Base-by-base conservation (phyloP, 345 rosid species). In the Noccaea caerulescens region DNA sequence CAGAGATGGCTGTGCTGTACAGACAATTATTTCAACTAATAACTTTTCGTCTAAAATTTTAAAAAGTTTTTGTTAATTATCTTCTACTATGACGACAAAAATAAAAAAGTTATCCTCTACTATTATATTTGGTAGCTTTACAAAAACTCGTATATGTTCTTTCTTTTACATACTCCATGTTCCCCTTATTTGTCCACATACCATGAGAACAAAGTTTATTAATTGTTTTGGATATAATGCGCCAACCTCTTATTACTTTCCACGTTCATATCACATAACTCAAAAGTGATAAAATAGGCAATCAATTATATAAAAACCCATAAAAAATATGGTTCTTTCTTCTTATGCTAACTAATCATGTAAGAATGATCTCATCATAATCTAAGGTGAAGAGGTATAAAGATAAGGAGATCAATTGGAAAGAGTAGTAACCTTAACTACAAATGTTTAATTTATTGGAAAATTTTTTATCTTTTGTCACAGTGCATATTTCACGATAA, bases 1-100 rank as follows among this genome's bases (percentile, higher is more conserved):
- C 79, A 53, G n/a, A 62, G 74, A 75, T 75, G 14, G 52, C 13
- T 68, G 57, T 75, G 56, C 73, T 75, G 69, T 75, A 61, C 49
- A 25, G 6, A 60, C 74, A 68, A 75, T 75, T 53, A 68, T 75
- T 75, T 68, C 63, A 45, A 60, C 63, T 30, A 68, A 60, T 68
- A 60, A 45, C 39, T 7, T 76, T 54, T 75, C 50, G 14, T 52
- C 13, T 62, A 44, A 14, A 38, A 18, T 36, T 9, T 41, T n/a
- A 9, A 10, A 25, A 11, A 14, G 7, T 18, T 65, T 34, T 39
- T 58, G 25, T 11, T 64, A 33, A 12, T 59, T 34, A 75, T 62
- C 42, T 54, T 62, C 23, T 46, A 25, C 8, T 37, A 37, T 62
- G 44, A 57, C 30, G 62, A 57, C 62, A 10, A 8, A 20, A 16